These are phyloP conservation scores for Kentomonas sorsogonicus DNA, from an alignment of 208 protist genomes.

Conservation along the genomic window DNA sequence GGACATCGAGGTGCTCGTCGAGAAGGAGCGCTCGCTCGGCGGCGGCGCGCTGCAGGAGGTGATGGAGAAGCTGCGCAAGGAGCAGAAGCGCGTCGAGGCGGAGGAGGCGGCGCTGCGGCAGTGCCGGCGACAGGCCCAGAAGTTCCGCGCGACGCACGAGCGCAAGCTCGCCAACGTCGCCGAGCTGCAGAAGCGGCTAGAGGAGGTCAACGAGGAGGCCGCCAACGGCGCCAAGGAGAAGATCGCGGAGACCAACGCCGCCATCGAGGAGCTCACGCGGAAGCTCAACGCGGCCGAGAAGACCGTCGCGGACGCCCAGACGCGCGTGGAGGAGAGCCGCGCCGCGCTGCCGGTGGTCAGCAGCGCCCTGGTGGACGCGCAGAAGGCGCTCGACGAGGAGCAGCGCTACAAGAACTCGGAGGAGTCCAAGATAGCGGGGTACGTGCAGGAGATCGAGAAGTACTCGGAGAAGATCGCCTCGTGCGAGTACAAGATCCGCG, in stretches of 20 bases:
- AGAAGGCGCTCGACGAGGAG: constrained; percentile 75
- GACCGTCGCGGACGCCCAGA: constrained; percentile 46
- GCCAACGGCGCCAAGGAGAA: constrained; percentile 50
- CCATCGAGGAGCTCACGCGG: constrained; percentile 40
- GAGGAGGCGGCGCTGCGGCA: constrained; percentile 68
- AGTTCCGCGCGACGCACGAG: constrained; percentile 66
- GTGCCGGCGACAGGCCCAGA: constrained; percentile 58
- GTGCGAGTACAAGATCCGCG: constrained; percentile 78
- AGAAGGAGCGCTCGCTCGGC: constrained; percentile 66
- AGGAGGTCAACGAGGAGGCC: constrained; percentile 52
- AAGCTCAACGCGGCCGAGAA: constrained; percentile 56
- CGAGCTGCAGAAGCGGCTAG: constrained; percentile 57
- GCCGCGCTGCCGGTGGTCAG: constrained; percentile 55
- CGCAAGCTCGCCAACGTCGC: constrained; percentile 47
- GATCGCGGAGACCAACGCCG: constrained; percentile 33
- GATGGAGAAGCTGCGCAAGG: constrained; percentile 34
- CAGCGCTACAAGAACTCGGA: constrained; percentile 77
- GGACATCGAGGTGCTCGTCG: constrained; percentile 60
- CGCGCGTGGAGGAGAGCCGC: constrained; percentile 39
- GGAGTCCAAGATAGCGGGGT: constrained; percentile 68
- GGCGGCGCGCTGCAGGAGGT: constrained; percentile 68
- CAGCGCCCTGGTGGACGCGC: constrained; percentile 54
- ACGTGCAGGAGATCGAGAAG: constrained; percentile 76
- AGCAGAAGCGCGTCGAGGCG: constrained; percentile 63
- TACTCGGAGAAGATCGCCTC: constrained; percentile 86